Evolutionary conservation across 164 flowering plant genomes (phyloP), one percentile per base, ranked within the genome.

Genomic region (Berberis thunbergii): DNA sequence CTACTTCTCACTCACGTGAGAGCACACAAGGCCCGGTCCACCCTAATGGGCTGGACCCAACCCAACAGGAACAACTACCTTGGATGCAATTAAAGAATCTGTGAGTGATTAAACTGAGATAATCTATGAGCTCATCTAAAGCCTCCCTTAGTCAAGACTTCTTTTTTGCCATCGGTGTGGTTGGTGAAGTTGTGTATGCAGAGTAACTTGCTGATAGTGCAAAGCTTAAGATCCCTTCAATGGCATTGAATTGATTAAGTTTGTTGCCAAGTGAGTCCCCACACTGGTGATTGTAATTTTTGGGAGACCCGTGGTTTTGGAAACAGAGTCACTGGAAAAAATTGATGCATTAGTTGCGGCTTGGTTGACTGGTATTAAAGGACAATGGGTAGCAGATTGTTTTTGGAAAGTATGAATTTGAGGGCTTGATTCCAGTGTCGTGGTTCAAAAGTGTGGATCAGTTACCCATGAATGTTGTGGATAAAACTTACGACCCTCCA

Each of bases 341-440:
- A 74, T 81, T 1, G 90, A 87, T 44, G 91, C 83, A 49, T 70
- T 91, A 1, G 76, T 87, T 52, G 97, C 87, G 57, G 94, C 96
- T 62, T 91, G 95, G 90, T 72, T 88, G 70, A 94, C 97, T 57
- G 96, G 97, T 59, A 88, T 74, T 55, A 96, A 91, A 75, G 89
- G 94, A 54, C 60, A 1, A 7, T 94, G 97, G 62, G 69, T 91
- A 9, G 61, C 88, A 3, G 97, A 91, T 73, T 49, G 38, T 88
- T 10, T 88, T 88, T 58, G 92, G 96, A 49, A 92, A 87, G 68
- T 78, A 79, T 70, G 90, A 77, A 4, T 91, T 88, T 66, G 65
- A 65, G 6, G 96, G 97, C 39, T 50, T 59, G 45, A 83, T 87
- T 52, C 96, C 96, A 3, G 74, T 81, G 54, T 71, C 91, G 12